Percentiles rank a stretch among this genome's conserved stretches.
Conservation (phyloP, 768 basidiomycete genomes). For the Mrakia gelida region DNA sequence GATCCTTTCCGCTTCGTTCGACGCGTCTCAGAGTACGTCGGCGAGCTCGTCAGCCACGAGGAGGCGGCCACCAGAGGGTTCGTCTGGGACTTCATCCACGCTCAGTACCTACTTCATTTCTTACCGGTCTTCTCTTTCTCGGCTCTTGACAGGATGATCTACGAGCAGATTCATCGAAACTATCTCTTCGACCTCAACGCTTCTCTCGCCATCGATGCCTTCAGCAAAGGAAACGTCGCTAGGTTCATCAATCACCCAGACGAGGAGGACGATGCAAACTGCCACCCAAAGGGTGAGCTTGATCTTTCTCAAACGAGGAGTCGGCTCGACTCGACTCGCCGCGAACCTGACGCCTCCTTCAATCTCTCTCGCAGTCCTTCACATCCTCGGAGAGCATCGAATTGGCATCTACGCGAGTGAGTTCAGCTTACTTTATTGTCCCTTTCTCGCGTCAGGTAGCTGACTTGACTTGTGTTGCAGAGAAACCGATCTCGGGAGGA, state of each 20-base stretch:
- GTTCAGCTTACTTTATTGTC: not conserved
- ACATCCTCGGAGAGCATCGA: conserved; percentile 29
- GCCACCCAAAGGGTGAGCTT: conserved; percentile 5
- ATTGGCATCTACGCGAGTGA: conserved; percentile 24
- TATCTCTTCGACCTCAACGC: conserved; percentile 31
- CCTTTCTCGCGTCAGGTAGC: not conserved
- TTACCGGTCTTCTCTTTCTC: no score
- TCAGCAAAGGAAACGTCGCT: conserved; percentile 10
- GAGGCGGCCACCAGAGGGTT: conserved; percentile 21
- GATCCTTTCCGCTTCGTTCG: not conserved
- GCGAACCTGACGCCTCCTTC: not conserved
- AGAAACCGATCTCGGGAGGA: not conserved
- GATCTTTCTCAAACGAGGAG: no score
- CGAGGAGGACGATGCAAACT: conserved; percentile 9
- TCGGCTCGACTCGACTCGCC: not conserved
- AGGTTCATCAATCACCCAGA: conserved; percentile 32
- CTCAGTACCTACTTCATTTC: not conserved
- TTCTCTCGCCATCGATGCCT: conserved; percentile 19
- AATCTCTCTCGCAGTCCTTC: not conserved
- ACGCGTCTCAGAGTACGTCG: conserved; percentile 24
- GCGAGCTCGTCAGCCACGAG: conserved; percentile 20
- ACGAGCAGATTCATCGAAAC: conserved; percentile 18
- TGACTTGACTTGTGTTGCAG: not conserved
- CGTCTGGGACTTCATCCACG: not conserved
- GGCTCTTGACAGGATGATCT: conserved; percentile 9